Evolutionary conservation across 495 filamentous ascomycete genomes (phyloP), one percentile per base, ranked within the genome.

Genomic region (Cladorrhinum samala): DNA sequence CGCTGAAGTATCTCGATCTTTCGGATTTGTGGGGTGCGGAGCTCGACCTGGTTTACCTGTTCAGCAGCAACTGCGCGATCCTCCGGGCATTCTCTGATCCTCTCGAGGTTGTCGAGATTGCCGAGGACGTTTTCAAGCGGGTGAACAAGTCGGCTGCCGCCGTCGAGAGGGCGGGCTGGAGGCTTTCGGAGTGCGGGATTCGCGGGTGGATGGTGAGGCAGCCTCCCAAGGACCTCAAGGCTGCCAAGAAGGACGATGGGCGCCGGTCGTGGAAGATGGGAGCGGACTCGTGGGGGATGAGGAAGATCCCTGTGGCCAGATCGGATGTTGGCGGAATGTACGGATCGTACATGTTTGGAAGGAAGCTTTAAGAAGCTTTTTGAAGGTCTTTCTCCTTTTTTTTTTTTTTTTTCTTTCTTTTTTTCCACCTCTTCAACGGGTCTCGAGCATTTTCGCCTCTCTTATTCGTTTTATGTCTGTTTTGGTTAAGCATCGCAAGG

Each of bases 311-410:
- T 9, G 83, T 93, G 48, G 87, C 86, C 11, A 68, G 76, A 36
- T 83, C 84, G 6, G 87, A 91, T 58, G 87, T 93, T 2, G 87
- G 86, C 11, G 89, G 89, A 19, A 83, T 95, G 71, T 94, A 94
- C 66, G 88, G 88, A 41, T 84, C 83, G 55, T 93, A 88, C 67
- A 91, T 91, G 83, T 94, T 91, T 60, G 73, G 71, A 57, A 61
- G 75, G 36, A 70, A 73, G 61, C 55, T 77, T 23, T 77, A 58
- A 71, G 21, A 7, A 14, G 11, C 14, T 37, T 17, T 2, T 33
- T 1, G 17, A 9, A 6, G 20, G 13, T 41, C 30, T 54, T 27
- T 53, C 21, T 21, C 23, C 48, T 49, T 43, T 21, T 48, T 37
- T 30, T 50, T 19, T 9, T n/a, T 21, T 19, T 39, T 47, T 30